Percentiles rank a stretch among this genome's conserved stretches.
phyloP scores from a whole-genome alignment of 345 rosid species.

The Durio zibethinus region DNA sequence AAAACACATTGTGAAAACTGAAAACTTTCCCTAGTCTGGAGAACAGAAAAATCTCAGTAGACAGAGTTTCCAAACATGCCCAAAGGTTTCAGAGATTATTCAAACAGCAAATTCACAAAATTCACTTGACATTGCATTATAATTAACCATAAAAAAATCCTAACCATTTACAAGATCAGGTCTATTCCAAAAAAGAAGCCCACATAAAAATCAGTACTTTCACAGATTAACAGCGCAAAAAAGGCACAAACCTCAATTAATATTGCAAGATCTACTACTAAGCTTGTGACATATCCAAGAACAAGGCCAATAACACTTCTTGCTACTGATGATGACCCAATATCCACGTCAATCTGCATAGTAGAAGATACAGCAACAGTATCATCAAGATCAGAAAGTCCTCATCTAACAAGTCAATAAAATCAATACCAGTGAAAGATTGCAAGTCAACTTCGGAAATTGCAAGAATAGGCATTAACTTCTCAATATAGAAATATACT shows the following conservation, averaged over 20 bases:
- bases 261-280: slow-evolving; percentile 93
- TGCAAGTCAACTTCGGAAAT: slow-evolving; percentile 2
- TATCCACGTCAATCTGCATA: slow-evolving; percentile 91
- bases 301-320: slow-evolving; percentile 87
- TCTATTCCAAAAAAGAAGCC: background rate
- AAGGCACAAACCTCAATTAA: slow-evolving; percentile 71
- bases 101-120: background rate
- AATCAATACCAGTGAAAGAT: background rate
- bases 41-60: background rate
- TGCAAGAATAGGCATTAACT: background rate
- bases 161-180: background rate
- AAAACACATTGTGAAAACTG: background rate
- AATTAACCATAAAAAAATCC: background rate
- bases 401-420: background rate
- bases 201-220: background rate
- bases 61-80: background rate
- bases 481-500: background rate
- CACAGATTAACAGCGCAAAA: background rate
- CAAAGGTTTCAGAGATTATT: background rate
- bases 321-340: slow-evolving; percentile 99
- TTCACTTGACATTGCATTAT: background rate
- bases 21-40: background rate
- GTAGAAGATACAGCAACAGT: slow-evolving; percentile 6
- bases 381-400: background rate
- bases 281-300: slow-evolving; percentile 92